phyloP scores from a whole-genome alignment of 176 grass and related monocot species.

The Hsuehochloa calcarea region DNA sequence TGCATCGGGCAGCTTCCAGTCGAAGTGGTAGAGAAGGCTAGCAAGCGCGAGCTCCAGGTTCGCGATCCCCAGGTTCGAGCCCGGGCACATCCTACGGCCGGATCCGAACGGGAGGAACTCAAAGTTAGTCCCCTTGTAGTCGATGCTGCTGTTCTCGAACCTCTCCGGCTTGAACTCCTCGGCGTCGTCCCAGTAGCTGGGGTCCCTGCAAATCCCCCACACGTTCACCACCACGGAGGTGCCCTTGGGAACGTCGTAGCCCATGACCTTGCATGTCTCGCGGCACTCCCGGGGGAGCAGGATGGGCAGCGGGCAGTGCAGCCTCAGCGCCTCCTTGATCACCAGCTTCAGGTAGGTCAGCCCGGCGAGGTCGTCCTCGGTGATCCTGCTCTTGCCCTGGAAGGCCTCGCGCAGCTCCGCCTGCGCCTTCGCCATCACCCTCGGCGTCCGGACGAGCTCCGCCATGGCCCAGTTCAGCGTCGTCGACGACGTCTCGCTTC shows the following conservation, averaged over 20 bases:
- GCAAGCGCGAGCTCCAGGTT: background rate
- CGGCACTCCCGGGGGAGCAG: background rate
- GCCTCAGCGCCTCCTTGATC: background rate
- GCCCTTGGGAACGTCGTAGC: constrained; percentile 19
- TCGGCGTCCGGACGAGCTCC: background rate
- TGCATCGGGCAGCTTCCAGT: constrained; percentile 4
- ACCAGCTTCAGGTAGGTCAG: background rate
- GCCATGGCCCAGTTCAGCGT: constrained; percentile 19
- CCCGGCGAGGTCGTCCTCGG: background rate
- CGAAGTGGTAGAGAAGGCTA: constrained; percentile 20
- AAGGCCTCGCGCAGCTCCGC: constrained; percentile 12
- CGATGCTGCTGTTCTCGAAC: background rate
- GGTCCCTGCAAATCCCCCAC: background rate
- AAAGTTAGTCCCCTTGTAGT: background rate
- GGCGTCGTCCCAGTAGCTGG: background rate
- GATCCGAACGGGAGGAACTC: constrained; percentile 15
- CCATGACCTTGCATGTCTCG: constrained; percentile 16
- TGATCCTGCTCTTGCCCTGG: background rate
- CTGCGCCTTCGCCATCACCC: background rate
- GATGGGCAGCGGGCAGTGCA: background rate
- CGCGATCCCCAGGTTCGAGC: background rate
- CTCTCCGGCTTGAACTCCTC: constrained; percentile 24
- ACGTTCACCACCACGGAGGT: background rate
- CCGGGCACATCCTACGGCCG: background rate
- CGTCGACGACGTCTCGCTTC: background rate